phyloP scores from a whole-genome alignment of 768 basidiomycete genomes.

The Phylloporus sp. region DNA sequence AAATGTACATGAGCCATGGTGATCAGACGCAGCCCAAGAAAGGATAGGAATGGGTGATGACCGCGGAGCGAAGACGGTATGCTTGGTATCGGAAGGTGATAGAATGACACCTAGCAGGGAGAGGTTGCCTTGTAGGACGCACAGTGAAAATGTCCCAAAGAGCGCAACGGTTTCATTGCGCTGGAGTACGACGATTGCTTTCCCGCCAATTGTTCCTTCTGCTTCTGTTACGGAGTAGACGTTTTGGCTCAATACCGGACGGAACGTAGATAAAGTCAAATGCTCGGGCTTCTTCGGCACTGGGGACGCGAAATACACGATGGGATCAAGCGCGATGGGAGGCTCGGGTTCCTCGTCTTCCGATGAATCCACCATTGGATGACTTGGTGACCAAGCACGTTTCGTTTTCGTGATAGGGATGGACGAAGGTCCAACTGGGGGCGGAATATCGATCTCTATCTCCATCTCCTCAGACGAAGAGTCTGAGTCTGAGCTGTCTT shows the following conservation, averaged over 20 bases:
- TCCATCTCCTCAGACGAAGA: slow-evolving; percentile 26
- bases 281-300: slow-evolving; percentile 13
- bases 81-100: slow-evolving; percentile 33
- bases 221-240: slow-evolving; percentile 6
- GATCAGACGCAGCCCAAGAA: slow-evolving; percentile 24
- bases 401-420: slow-evolving; percentile 15
- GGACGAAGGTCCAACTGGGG: slow-evolving; percentile 10
- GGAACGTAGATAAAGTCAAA: slow-evolving; percentile 46
- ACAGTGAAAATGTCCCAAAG: slow-evolving; percentile 62
- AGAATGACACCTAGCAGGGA: slow-evolving; percentile 55
- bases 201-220: not conserved
- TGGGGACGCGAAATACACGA: not conserved
- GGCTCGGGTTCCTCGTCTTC: slow-evolving; percentile 38
- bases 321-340: slow-evolving; percentile 2
- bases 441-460: slow-evolving; percentile 14
- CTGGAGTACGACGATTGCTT: slow-evolving; percentile 40
- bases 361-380: slow-evolving; percentile 44
- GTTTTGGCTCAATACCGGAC: slow-evolving; percentile 43
- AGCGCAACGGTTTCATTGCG: slow-evolving; percentile 55
- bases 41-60: slow-evolving; percentile 72
- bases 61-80: slow-evolving; percentile 70
- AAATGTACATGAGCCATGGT: slow-evolving; percentile 11
- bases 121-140: slow-evolving; percentile 60
- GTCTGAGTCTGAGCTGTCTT: slow-evolving; percentile 31
- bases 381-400: slow-evolving; percentile 61